These are phyloP conservation scores for Lathyrus tuberosus DNA, from an alignment of 306 rosid genomes.

Conservation along the genomic window DNA sequence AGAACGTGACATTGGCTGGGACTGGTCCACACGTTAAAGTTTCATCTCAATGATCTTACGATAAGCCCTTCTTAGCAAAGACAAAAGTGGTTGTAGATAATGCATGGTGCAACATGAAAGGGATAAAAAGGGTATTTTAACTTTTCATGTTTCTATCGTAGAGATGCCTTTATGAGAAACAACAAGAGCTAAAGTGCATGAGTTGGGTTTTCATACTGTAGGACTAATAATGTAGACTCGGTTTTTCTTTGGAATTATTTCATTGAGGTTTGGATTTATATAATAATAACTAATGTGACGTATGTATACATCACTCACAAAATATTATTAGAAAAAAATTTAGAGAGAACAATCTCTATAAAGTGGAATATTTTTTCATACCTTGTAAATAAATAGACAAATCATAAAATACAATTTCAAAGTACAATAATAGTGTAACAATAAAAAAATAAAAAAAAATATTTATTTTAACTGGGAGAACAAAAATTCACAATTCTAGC, in stretches of 20 bases:
- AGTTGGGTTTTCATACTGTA: slow-evolving; percentile 17
- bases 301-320: too few species aligned
- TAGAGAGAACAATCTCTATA: too few species aligned
- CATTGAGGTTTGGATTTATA: not conserved
- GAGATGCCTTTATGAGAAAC: slow-evolving; percentile 34
- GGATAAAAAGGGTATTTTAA: slow-evolving; percentile 17
- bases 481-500: too few species aligned
- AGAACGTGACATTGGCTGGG: slow-evolving; percentile 24
- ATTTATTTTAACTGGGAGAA: too few species aligned
- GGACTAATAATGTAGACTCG: not conserved
- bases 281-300: too few species aligned
- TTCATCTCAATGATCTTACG: slow-evolving; percentile 1
- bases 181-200: slow-evolving; percentile 38
- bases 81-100: slow-evolving; percentile 40
- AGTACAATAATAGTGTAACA: too few species aligned
- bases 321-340: too few species aligned
- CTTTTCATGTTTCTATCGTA: slow-evolving; percentile 9
- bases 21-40: slow-evolving; percentile 35
- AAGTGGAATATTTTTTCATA: too few species aligned
- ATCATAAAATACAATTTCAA: too few species aligned
- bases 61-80: not conserved
- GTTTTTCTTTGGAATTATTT: not conserved
- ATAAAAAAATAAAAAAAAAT: too few species aligned
- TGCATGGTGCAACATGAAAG: slow-evolving; percentile 21
- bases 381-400: too few species aligned